Conservation (phyloP, 352 stramenopile species). For the Phytophthora agathidicida region DNA sequence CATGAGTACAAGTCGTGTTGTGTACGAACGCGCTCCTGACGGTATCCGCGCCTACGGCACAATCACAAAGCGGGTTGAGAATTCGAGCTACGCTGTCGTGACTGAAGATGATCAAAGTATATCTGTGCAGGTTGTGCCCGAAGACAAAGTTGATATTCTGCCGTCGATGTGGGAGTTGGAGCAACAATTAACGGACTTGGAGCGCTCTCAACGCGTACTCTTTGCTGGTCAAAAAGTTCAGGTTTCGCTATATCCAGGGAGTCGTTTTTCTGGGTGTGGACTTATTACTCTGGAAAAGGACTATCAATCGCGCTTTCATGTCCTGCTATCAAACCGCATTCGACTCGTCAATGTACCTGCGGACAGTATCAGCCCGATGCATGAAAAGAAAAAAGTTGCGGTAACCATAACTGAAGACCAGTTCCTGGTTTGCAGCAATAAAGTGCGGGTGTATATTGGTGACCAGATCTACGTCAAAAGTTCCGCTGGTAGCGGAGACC, state of each 20-base stretch:
- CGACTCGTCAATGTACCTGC: constrained; percentile 69
- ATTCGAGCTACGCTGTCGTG: constrained; percentile 59
- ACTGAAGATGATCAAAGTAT: constrained; percentile 70
- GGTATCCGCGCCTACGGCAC: constrained; percentile 59
- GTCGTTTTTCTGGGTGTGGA: constrained; percentile 63
- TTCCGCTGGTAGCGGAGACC: constrained; percentile 42
- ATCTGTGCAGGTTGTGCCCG: constrained; percentile 52
- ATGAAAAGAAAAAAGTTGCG: constrained; percentile 60
- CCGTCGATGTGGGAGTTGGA: constrained; percentile 63
- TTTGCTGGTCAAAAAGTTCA: constrained; percentile 77
- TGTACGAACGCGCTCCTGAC: constrained; percentile 48
- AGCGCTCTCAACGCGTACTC: constrained; percentile 42
- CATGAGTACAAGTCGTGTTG: constrained; percentile 60
- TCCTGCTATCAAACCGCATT: constrained; percentile 74
- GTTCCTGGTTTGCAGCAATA: constrained; percentile 64
- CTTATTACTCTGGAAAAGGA: constrained; percentile 63
- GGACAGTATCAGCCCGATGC: constrained; percentile 66
- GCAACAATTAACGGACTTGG: constrained; percentile 57
- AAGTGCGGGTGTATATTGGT: constrained; percentile 76
- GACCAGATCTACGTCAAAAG: constrained; percentile 79
- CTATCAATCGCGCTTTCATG: constrained; percentile 47
- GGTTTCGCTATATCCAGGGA: constrained; percentile 74
- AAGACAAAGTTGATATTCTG: constrained; percentile 57
- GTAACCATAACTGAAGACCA: constrained; percentile 76
- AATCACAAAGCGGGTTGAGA: constrained; percentile 51